Conservation (phyloP, 352 stramenopile species). For the Pythium oligandrum region DNA sequence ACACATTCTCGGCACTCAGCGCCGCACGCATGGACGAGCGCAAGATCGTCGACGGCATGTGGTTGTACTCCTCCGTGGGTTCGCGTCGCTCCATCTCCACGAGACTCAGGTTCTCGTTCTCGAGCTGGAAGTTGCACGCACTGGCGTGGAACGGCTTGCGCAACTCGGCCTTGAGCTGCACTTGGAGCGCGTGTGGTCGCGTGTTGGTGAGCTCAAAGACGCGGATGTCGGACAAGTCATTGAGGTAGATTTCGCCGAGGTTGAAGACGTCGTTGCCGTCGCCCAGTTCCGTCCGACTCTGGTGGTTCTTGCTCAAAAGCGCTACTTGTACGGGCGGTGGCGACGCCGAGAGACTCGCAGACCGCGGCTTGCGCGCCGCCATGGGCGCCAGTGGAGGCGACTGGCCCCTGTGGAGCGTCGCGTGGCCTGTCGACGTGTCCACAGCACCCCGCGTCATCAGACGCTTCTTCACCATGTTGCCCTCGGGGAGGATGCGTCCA, state of each 20-base stretch:
- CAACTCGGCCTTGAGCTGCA: slow-evolving; percentile 71
- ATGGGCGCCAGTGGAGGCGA: not conserved
- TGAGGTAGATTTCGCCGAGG: slow-evolving; percentile 83
- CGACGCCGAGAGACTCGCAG: slow-evolving; percentile 22
- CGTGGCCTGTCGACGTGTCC: too few relatives aligned
- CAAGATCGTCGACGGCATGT: slow-evolving; percentile 66
- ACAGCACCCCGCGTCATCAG: not conserved
- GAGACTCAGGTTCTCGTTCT: slow-evolving; percentile 83
- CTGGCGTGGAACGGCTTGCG: slow-evolving; percentile 79
- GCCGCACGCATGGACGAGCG: slow-evolving; percentile 62
- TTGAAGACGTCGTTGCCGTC: slow-evolving; percentile 52
- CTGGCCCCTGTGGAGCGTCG: not conserved
- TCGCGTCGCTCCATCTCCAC: slow-evolving; percentile 22
- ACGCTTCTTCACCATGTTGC: too few relatives aligned
- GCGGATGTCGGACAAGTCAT: slow-evolving; percentile 80
- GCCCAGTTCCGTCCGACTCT: slow-evolving; percentile 40
- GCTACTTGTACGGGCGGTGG: slow-evolving; percentile 34
- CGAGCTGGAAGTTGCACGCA: slow-evolving; percentile 77
- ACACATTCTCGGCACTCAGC: slow-evolving; percentile 72
- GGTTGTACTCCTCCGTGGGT: slow-evolving; percentile 62
- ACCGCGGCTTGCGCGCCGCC: slow-evolving; percentile 11
- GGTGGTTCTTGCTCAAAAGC: slow-evolving; percentile 62
- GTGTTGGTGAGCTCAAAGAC: slow-evolving; percentile 78
- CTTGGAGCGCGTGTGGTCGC: slow-evolving; percentile 36
- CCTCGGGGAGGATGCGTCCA: too few relatives aligned